Percentiles rank a stretch among this genome's conserved stretches.
Evolutionary conservation across 306 rosid species (phyloP).

Genomic region (Carpinus viminea): DNA sequence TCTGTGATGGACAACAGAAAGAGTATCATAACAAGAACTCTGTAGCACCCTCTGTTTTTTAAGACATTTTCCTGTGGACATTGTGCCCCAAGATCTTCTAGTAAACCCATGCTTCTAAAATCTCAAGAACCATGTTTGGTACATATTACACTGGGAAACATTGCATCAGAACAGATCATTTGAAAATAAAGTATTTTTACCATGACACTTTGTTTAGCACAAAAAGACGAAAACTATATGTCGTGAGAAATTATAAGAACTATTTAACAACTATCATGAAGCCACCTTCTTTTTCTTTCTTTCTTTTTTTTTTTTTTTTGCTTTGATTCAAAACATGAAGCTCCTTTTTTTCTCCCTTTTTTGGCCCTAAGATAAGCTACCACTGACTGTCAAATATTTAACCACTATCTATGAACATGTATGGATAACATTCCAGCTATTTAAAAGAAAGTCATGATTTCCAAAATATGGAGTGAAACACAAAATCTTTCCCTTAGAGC

Average conservation of each 20-base stretch:
- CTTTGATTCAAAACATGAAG: not conserved
- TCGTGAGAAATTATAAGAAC: not conserved
- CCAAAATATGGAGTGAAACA: not conserved
- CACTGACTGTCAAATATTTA: not conserved
- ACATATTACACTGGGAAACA: not conserved
- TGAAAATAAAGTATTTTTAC: not conserved
- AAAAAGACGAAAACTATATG: not conserved
- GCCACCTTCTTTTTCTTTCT: not conserved
- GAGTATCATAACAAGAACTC: not conserved
- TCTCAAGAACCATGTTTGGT: not conserved
- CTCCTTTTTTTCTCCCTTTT: not conserved
- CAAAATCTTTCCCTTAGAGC: not conserved
- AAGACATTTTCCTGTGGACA: not conserved
- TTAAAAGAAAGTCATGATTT: not conserved
- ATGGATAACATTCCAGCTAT: not conserved
- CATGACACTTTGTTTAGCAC: not conserved
- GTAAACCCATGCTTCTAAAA: not conserved
- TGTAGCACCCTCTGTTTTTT: not conserved
- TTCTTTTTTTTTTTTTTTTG: not conserved
- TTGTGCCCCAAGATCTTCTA: not conserved
- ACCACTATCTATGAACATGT: not conserved
- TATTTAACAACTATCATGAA: not conserved
- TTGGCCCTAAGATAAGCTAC: not conserved
- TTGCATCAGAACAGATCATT: not conserved
- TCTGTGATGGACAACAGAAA: not conserved